A percentile compares a stretch with the other conserved stretches of the same genome.
phyloP scores from a whole-genome alignment of 768 basidiomycete species.

The Amanita thiersii region DNA sequence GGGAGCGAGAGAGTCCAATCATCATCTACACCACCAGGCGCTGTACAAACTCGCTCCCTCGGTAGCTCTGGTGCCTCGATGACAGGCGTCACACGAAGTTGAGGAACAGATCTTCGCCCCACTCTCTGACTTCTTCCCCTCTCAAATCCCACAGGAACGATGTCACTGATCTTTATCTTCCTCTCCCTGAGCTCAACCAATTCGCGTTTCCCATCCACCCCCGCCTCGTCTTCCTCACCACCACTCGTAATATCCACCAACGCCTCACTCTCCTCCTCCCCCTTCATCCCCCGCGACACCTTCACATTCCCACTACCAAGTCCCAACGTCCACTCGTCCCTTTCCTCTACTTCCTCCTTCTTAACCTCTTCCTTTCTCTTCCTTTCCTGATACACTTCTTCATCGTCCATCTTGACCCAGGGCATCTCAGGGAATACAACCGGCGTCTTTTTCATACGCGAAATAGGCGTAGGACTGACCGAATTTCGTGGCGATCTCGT shows the following conservation, averaged over 20 bases:
- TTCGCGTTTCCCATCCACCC: neutral
- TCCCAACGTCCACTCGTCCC: slow-evolving; percentile 8
- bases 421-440: slow-evolving; percentile 8
- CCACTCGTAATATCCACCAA: neutral
- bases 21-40: no score
- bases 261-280: neutral
- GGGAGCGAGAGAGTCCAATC: slow-evolving; percentile 7
- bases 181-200: neutral
- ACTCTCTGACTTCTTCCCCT: slow-evolving; percentile 3
- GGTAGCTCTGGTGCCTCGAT: no score
- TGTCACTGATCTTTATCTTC: slow-evolving; percentile 1
- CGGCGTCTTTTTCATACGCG: slow-evolving; percentile 6
- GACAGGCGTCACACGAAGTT: slow-evolving; percentile 4
- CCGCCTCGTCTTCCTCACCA: neutral
- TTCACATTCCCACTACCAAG: slow-evolving; percentile 1
- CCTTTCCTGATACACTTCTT: neutral
- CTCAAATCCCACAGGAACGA: neutral
- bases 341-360: neutral
- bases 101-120: slow-evolving; percentile 1
- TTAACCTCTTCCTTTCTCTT: neutral
- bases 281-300: neutral
- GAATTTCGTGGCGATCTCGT: neutral
- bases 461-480: slow-evolving; percentile 6
- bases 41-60: no score
- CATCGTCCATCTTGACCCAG: slow-evolving; percentile 3